phyloP scores from a whole-genome alignment of 139 green algal species.

The Astrephomene gubernaculifera region DNA sequence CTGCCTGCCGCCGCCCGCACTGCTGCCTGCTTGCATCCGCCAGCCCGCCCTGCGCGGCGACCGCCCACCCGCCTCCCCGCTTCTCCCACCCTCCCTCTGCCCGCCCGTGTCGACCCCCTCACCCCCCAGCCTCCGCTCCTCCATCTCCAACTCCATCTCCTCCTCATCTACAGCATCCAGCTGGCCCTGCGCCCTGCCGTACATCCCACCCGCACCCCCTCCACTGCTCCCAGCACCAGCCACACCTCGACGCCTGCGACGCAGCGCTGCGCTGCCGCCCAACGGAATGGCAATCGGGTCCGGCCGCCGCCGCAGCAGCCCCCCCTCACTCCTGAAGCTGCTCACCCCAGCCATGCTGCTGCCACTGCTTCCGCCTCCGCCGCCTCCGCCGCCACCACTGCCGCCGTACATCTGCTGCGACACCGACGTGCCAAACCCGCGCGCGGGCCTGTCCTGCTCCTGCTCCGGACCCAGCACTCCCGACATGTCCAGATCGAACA shows the following conservation, averaged over 20 bases:
- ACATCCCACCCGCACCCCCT: too few relatives aligned
- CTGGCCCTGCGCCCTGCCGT: neutral
- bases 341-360: too few relatives aligned
- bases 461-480: neutral
- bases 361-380: neutral
- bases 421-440: too few relatives aligned
- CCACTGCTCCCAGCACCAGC: too few relatives aligned
- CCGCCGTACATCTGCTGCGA: too few relatives aligned
- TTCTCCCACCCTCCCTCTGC: neutral
- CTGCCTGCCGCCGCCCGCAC: too few relatives aligned
- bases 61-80: neutral
- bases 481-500: neutral
- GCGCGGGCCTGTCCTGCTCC: too few relatives aligned
- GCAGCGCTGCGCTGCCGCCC: too few relatives aligned
- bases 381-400: neutral
- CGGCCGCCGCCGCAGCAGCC: neutral
- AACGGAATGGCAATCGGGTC: neutral
- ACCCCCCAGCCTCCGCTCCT: neutral
- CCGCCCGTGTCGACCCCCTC: too few relatives aligned
- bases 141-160: neutral
- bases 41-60: neutral
- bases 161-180: conserved; percentile 32
- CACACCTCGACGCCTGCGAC: too few relatives aligned
- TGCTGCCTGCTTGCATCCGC: too few relatives aligned
- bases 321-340: neutral